Conservation (phyloP, 2,329 filamentous ascomycete species). For the Diaporthe velutina region DNA sequence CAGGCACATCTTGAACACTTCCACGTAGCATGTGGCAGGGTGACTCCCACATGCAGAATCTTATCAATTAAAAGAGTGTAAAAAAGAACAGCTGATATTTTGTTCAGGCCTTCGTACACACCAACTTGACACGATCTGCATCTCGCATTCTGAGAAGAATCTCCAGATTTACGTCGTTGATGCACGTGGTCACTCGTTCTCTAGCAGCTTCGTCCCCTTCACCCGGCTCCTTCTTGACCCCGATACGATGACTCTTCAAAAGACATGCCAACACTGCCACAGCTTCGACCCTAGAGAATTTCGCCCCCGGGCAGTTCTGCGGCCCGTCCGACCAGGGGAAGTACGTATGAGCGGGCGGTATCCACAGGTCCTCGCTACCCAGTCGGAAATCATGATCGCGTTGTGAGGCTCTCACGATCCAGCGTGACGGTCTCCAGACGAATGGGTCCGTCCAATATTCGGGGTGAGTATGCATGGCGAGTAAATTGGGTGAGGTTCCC, state of each 20-base stretch:
- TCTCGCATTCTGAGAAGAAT: slow-evolving; percentile 42
- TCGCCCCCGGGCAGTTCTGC: slow-evolving; percentile 43
- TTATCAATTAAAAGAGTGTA: no score
- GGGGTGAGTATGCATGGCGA: slow-evolving; percentile 37
- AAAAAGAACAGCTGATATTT: no score
- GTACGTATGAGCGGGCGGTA: slow-evolving; percentile 37
- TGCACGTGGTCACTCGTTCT: slow-evolving; percentile 35
- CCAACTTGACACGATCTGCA: slow-evolving; percentile 40
- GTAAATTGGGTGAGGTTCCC: slow-evolving; percentile 15
- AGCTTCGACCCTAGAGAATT: slow-evolving; percentile 43
- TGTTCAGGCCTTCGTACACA: slow-evolving; percentile 17
- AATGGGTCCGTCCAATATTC: slow-evolving; percentile 35
- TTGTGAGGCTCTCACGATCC: slow-evolving; percentile 6
- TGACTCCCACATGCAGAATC: no score
- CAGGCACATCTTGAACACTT: no score
- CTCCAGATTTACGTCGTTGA: slow-evolving; percentile 42
- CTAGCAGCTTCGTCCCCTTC: slow-evolving; percentile 37
- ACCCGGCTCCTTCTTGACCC: slow-evolving; percentile 21
- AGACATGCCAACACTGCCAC: slow-evolving; percentile 43
- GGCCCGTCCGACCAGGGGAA: slow-evolving; percentile 44
- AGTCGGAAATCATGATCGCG: not conserved
- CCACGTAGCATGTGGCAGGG: no score
- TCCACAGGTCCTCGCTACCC: slow-evolving; percentile 29
- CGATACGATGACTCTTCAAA: slow-evolving; percentile 37
- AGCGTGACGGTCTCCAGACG: slow-evolving; percentile 39